Evolutionary conservation across 768 basidiomycete genomes (phyloP), one percentile per base, ranked within the genome.

Genomic region (Cystobasidium onofrii): DNA sequence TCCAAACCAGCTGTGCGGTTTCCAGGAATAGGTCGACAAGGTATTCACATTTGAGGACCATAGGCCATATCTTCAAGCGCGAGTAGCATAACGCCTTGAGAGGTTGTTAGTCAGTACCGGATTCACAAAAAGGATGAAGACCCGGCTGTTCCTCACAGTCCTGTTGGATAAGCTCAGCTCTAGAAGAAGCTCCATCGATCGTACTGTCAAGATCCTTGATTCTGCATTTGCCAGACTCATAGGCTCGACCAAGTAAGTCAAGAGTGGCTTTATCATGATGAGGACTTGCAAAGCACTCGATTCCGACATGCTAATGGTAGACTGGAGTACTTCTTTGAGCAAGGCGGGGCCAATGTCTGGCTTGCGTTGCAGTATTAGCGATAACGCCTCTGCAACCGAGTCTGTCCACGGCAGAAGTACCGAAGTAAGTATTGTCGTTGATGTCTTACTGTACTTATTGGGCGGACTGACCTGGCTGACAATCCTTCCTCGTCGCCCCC

Each of bases 1-100:
- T 39, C 7, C 60, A 20, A 1, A 18, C 6, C 6, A 36, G 7
- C n/a, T 12, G 12, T 17, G 33, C 27, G 4, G 33, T 18, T n/a
- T 39, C 34, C 10, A 71, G 3, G 7, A 57, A 1, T 52, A 27
- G 6, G 7, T 34, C 31, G 55, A 39, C 10, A 25, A 55, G 7
- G 17, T n/a, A 13, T 1, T 57, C 69, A 15, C 15, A 17, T 54
- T 60, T 41, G 23, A 71, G 20, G 33, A 71, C 4, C n/a, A 20
- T 27, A 6, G 69, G 69, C 69, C 69, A 71, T 33, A 60, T 67
- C 20, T 52, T 44, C 44, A 15, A 2, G 18, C 27, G 41, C 23
- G 29, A 18, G 57, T 61, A 61, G 57, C 7, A 7, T 25, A 33
- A 39, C 17, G 36, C 29, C 57, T 61, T 9, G 7, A 10, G 4